A percentile compares a stretch with the other conserved stretches of the same genome.
These are phyloP conservation scores for Beauveria sp. DNA, from an alignment of 2,329 filamentous ascomycete species.

Conservation along the genomic window DNA sequence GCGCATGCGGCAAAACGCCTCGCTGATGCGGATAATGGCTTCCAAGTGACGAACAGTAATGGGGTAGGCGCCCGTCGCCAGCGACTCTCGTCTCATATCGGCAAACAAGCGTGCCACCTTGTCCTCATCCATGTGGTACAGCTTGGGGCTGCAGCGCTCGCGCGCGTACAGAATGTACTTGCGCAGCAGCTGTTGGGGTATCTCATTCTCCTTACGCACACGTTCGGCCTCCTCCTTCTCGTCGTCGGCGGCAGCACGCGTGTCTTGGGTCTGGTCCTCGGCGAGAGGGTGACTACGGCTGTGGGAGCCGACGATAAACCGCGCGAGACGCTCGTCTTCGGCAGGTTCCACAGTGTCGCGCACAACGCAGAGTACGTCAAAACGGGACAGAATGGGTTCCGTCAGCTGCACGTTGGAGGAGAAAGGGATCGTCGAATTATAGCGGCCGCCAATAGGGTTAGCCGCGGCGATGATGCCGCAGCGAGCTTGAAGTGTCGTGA, in stretches of 20 bases:
- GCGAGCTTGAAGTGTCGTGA: conserved; percentile 90
- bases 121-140: conserved; percentile 97
- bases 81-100: conserved; percentile 87
- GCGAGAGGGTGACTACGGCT: conserved; percentile 73
- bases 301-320: conserved; percentile 92
- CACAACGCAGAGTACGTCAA: conserved; percentile 94
- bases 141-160: conserved; percentile 80
- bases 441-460: conserved; percentile 92
- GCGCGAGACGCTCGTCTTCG: conserved; percentile 88
- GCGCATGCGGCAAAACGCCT: conserved; percentile 95
- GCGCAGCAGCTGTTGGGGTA: conserved; percentile 81
- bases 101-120: conserved; percentile 91
- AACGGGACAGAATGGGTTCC: conserved; percentile 94
- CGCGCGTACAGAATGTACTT: conserved; percentile 97
- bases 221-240: conserved; percentile 28
- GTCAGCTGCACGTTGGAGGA: conserved; percentile 94
- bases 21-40: conserved; percentile 91
- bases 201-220: conserved; percentile 48
- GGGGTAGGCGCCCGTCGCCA: conserved; percentile 92
- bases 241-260: conserved; percentile 54
- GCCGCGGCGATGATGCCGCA: conserved; percentile 95
- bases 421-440: conserved; percentile 94
- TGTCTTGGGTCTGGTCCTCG: conserved; percentile 49
- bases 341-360: conserved; percentile 87
- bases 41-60: conserved; percentile 98